Base-by-base conservation (phyloP, 2,329 filamentous ascomycete genomes). In the Nigrograna mackinnonii region DNA sequence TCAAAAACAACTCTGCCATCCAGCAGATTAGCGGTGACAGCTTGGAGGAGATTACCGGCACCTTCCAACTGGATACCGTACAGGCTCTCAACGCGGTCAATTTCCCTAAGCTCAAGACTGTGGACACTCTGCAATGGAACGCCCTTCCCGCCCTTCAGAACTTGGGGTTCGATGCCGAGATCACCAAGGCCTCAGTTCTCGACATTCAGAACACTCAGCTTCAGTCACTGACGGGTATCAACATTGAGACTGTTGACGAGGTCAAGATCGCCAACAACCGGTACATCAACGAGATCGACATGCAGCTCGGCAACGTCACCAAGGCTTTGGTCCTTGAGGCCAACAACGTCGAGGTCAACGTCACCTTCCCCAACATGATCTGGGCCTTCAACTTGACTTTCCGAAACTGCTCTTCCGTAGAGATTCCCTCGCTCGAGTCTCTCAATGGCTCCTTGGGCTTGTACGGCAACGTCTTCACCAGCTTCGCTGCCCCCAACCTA, bases 231-330 rank as follows among this genome's bases (percentile, higher is more conserved):
- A 78, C 85, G 54, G 91, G 90, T 64, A 87, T 99, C 68, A 87
- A 90, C 67, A 79, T 97, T 52, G 72, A 82, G 51, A 79, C 79
- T n/a, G 85, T 90, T 41, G 79, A 82, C 43, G 78, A 75, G 54
- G 82, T 99, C 67, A 78, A 88, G 69, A 86, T 99, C 72, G 86
- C 89, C 80, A 96, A 96, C 85, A 97, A 97, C 83, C 76, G 75
- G 49, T 85, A 86, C 66, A 79, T 99, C 58, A 82, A 80, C 65
- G 78, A 77, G 48, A 88, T 95, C 75, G 81, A 82, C 65, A 88
- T 91, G 70, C 81, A 87, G 66, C 79, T 97, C 45, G 79, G 79
- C 68, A 92, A 88, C 74, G 81, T 96, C 59, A 86, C 80, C 53
- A 77, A 80, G 43, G 70, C 78, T 35, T 75, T 96, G 39, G 84